Conservation (phyloP, 495 filamentous ascomycete species). For the Hamigera avellanea region DNA sequence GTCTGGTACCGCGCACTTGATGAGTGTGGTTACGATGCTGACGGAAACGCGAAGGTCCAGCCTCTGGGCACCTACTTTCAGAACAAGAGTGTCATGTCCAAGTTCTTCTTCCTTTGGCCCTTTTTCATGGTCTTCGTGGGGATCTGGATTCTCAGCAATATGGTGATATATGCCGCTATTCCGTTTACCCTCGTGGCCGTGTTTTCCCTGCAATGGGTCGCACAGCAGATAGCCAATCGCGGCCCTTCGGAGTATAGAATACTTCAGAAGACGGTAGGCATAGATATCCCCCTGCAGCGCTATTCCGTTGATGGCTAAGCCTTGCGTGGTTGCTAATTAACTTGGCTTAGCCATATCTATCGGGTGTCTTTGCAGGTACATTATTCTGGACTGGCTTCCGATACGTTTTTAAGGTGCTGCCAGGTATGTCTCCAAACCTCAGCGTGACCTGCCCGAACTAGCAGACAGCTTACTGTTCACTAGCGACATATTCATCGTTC, state of each 20-base stretch:
- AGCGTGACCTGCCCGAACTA: neutral
- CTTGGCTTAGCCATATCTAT: slow-evolving; percentile 61
- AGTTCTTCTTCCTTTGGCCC: slow-evolving; percentile 87
- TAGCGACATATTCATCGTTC: slow-evolving; percentile 51
- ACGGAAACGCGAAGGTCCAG: slow-evolving; percentile 56
- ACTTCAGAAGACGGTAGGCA: slow-evolving; percentile 71
- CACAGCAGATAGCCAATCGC: slow-evolving; percentile 63
- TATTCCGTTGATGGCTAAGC: no score
- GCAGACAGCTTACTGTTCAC: neutral
- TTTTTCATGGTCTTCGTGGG: slow-evolving; percentile 60
- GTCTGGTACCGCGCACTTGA: slow-evolving; percentile 76
- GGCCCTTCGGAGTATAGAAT: slow-evolving; percentile 77
- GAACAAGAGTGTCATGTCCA: slow-evolving; percentile 67
- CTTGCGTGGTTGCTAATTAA: slow-evolving; percentile 1
- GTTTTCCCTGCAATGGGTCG: slow-evolving; percentile 68
- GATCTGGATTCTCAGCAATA: slow-evolving; percentile 58
- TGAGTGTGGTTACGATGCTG: slow-evolving; percentile 73
- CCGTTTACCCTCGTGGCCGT: slow-evolving; percentile 54
- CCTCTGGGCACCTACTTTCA: slow-evolving; percentile 45
- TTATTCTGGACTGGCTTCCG: slow-evolving; percentile 72
- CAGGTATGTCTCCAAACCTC: slow-evolving; percentile 35
- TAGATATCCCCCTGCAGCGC: neutral
- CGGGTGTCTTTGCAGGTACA: slow-evolving; percentile 84
- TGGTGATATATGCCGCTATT: slow-evolving; percentile 63
- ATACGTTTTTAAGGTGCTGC: slow-evolving; percentile 64